Evolutionary conservation across 1,284 basidiomycete species (phyloP).

Genomic region (Pseudozyma sp.): DNA sequence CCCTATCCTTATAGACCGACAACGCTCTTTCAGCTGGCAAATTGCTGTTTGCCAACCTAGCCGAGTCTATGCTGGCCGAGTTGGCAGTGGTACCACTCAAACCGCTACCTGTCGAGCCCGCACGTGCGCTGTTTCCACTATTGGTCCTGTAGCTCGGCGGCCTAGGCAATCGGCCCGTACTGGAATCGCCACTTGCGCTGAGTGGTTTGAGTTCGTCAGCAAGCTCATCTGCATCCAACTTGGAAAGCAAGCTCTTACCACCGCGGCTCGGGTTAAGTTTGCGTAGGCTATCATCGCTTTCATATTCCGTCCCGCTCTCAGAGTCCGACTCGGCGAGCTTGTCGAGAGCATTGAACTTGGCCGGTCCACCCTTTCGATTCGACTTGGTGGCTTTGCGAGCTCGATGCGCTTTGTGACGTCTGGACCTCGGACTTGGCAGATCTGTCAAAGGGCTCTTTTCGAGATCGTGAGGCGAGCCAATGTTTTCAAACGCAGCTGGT

Average conservation of each 20-base stretch:
- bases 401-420: slow-evolving; percentile 13
- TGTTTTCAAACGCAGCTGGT: slow-evolving; percentile 55
- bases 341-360: slow-evolving; percentile 49
- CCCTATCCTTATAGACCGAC: slow-evolving; percentile 19
- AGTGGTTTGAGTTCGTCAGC: slow-evolving; percentile 24
- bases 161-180: slow-evolving; percentile 18
- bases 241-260: slow-evolving; percentile 18
- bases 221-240: slow-evolving; percentile 23
- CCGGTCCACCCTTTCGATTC: slow-evolving; percentile 32
- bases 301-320: slow-evolving; percentile 45
- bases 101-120: slow-evolving; percentile 14
- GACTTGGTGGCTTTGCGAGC: slow-evolving; percentile 17
- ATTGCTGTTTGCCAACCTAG: neutral
- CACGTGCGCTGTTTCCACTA: slow-evolving; percentile 24
- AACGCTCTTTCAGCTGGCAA: slow-evolving; percentile 25
- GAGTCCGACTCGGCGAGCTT: slow-evolving; percentile 34
- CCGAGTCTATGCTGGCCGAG: neutral
- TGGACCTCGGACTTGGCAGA: slow-evolving; percentile 13
- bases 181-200: slow-evolving; percentile 19
- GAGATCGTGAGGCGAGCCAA: slow-evolving; percentile 18
- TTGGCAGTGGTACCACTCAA: slow-evolving; percentile 23
- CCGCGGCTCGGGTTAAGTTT: slow-evolving; percentile 19
- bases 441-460: slow-evolving; percentile 38
- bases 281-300: slow-evolving; percentile 35
- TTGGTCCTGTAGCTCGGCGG: slow-evolving; percentile 52